These are phyloP conservation scores for Pythium chondricola DNA, from an alignment of 352 stramenopile genomes.

Conservation along the genomic window DNA sequence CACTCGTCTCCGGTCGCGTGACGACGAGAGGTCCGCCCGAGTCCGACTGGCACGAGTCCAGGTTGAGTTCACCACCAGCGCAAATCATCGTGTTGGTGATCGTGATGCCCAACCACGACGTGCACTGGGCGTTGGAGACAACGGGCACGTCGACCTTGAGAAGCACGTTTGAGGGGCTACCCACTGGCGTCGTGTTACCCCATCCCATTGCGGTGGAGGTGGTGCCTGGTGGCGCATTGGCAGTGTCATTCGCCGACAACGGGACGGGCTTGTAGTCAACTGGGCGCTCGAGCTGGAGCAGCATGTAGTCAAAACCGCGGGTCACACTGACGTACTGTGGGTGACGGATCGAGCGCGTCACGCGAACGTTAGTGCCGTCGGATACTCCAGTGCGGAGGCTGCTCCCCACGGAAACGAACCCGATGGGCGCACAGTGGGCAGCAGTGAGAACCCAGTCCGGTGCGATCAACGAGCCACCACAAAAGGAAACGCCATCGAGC, in stretches of 20 bases:
- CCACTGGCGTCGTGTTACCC: conserved; percentile 14
- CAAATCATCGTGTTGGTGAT: conserved; percentile 29
- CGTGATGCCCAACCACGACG: conserved; percentile 4
- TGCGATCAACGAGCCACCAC: conserved; percentile 25
- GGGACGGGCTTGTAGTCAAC: conserved; percentile 17
- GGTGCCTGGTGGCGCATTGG: conserved; percentile 7
- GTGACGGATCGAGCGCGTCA: conserved; percentile 21
- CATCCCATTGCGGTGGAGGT: conserved; percentile 21
- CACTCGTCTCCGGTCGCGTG: conserved; percentile 8
- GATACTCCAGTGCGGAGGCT: conserved; percentile 17
- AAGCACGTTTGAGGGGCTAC: conserved; percentile 16
- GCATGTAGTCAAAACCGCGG: conserved; percentile 22
- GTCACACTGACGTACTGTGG: conserved; percentile 14
- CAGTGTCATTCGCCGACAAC: conserved; percentile 7
- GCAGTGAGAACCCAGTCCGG: conserved; percentile 27
- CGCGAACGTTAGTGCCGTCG: conserved; percentile 16
- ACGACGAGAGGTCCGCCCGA: conserved; percentile 22
- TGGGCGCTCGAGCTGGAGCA: conserved; percentile 20
- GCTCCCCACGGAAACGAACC: conserved; percentile 21
- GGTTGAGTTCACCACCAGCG: conserved; percentile 18
- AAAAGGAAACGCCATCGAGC: conserved; percentile 9
- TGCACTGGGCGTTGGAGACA: conserved; percentile 26
- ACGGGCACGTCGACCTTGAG: conserved; percentile 24
- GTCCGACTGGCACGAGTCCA: conserved; percentile 10
- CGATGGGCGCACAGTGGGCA: conserved; percentile 19